Conservation (phyloP, 306 rosid genomes). For the Morella rubra region DNA sequence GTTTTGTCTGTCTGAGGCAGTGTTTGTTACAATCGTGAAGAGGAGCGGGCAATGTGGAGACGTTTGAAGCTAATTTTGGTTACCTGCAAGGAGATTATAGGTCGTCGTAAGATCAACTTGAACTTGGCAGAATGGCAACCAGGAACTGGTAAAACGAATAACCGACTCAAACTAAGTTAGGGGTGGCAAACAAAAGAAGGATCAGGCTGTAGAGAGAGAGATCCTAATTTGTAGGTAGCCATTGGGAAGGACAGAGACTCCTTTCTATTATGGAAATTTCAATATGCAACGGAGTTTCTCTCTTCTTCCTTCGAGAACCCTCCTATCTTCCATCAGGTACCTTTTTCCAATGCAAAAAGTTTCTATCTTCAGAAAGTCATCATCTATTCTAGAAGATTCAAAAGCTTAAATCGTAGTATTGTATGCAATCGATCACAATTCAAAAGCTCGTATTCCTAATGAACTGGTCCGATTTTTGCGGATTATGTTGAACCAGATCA, state of each 20-base stretch:
- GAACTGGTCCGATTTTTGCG: too few species aligned
- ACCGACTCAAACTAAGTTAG: slow-evolving; percentile 53
- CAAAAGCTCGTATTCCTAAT: too few species aligned
- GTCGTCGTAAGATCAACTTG: slow-evolving; percentile 6
- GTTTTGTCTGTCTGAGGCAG: slow-evolving; percentile 3
- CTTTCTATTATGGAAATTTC: slow-evolving; percentile 28
- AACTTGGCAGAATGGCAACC: slow-evolving; percentile 24
- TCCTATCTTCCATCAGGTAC: slow-evolving; percentile 52
- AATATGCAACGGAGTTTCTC: slow-evolving; percentile 23
- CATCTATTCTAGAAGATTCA: background rate
- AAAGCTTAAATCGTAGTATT: background rate
- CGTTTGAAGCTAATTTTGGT: slow-evolving; percentile 19
- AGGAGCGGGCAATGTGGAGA: slow-evolving; percentile 24
- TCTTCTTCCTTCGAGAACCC: slow-evolving; percentile 51
- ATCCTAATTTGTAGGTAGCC: slow-evolving; percentile 67
- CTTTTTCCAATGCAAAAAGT: slow-evolving; percentile 11
- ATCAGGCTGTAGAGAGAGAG: slow-evolving; percentile 4
- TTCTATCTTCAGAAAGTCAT: background rate
- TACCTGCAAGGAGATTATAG: slow-evolving; percentile 8
- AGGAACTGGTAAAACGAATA: slow-evolving; percentile 50
- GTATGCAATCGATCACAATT: background rate
- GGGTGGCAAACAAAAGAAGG: slow-evolving; percentile 25
- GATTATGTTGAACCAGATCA: too few species aligned
- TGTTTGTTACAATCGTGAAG: slow-evolving; percentile 25
- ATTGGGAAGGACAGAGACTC: slow-evolving; percentile 44